These are phyloP conservation scores for Erysimum cheiri DNA, from an alignment of 441 rosid species.

Conservation along the genomic window DNA sequence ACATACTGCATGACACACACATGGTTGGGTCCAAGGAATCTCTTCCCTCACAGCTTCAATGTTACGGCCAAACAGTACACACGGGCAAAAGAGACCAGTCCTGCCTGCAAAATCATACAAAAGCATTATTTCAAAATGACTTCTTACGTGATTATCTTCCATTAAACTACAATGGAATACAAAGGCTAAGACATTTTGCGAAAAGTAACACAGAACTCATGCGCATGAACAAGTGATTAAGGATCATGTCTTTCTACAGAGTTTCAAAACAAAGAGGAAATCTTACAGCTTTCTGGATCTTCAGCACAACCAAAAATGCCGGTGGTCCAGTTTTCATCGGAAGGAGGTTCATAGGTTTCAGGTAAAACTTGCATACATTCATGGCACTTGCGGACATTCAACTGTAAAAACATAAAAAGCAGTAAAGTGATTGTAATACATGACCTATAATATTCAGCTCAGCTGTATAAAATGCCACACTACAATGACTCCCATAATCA, in stretches of 20 bases:
- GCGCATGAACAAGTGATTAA: slow-evolving; percentile 6
- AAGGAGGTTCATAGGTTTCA: slow-evolving; percentile 83
- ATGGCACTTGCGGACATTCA: slow-evolving; percentile 60
- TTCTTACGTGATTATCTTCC: not conserved
- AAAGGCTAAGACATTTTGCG: not conserved
- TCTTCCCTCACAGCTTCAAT: slow-evolving; percentile 74
- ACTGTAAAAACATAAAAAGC: slow-evolving; percentile 43
- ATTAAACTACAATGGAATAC: not conserved
- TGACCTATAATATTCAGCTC: slow-evolving; percentile 14
- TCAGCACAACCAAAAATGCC: slow-evolving; percentile 73
- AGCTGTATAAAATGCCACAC: slow-evolving; percentile 1
- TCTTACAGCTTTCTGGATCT: slow-evolving; percentile 77
- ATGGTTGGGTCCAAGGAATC: slow-evolving; percentile 75
- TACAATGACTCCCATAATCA: not conserved
- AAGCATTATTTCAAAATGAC: not conserved
- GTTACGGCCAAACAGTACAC: slow-evolving; percentile 82
- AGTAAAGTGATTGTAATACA: slow-evolving; percentile 7
- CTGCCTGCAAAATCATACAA: slow-evolving; percentile 54
- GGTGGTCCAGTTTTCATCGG: slow-evolving; percentile 91
- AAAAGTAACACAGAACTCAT: slow-evolving; percentile 4
- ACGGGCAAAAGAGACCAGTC: slow-evolving; percentile 83
- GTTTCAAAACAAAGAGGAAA: slow-evolving; percentile 12
- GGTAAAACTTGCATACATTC: slow-evolving; percentile 90
- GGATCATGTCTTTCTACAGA: slow-evolving; percentile 10
- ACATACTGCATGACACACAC: slow-evolving; percentile 81